phyloP scores from a whole-genome alignment of 2,329 filamentous ascomycete species.

The Arthrobotrys pseudoclavata region DNA sequence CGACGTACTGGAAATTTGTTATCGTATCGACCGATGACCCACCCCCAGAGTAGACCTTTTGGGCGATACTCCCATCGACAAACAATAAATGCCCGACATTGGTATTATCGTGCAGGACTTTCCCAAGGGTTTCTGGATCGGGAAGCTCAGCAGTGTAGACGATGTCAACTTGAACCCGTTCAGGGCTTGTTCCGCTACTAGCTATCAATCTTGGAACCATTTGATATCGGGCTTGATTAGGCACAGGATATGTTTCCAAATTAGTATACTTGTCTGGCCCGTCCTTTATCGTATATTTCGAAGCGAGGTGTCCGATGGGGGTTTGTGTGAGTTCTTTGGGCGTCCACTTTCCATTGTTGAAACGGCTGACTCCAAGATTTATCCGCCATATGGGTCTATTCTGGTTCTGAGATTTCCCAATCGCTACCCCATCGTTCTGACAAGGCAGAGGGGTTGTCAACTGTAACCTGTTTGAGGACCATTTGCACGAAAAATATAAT shows the following conservation, averaged over 20 bases:
- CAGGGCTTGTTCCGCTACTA: neutral
- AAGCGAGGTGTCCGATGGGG: neutral
- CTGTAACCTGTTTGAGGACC: slow-evolving; percentile 8
- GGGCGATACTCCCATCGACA: slow-evolving; percentile 5
- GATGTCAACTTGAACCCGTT: slow-evolving; percentile 13
- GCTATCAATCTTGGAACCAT: slow-evolving; percentile 16
- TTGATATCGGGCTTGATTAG: slow-evolving; percentile 15
- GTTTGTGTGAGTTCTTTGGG: slow-evolving; percentile 48
- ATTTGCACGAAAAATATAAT: slow-evolving; percentile 31
- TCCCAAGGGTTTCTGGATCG: neutral
- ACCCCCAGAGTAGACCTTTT: slow-evolving; percentile 10
- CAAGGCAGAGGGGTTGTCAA: neutral
- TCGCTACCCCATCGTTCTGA: slow-evolving; percentile 4
- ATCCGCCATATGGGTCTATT: slow-evolving; percentile 53
- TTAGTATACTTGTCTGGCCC: neutral
- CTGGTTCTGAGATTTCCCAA: slow-evolving; percentile 13
- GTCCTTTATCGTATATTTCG: slow-evolving; percentile 1
- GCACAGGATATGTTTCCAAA: slow-evolving; percentile 5
- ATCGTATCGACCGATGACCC: neutral
- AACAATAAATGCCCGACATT: slow-evolving; percentile 18
- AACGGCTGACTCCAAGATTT: slow-evolving; percentile 61
- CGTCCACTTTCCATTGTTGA: slow-evolving; percentile 63
- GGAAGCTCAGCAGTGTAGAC: slow-evolving; percentile 14
- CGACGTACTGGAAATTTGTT: slow-evolving; percentile 20
- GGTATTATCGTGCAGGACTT: neutral